Percentiles rank a stretch among this genome's conserved stretches.
These are phyloP conservation scores for Penstemon barbatus DNA, from an alignment of 257 asterid species.

Conservation along the genomic window DNA sequence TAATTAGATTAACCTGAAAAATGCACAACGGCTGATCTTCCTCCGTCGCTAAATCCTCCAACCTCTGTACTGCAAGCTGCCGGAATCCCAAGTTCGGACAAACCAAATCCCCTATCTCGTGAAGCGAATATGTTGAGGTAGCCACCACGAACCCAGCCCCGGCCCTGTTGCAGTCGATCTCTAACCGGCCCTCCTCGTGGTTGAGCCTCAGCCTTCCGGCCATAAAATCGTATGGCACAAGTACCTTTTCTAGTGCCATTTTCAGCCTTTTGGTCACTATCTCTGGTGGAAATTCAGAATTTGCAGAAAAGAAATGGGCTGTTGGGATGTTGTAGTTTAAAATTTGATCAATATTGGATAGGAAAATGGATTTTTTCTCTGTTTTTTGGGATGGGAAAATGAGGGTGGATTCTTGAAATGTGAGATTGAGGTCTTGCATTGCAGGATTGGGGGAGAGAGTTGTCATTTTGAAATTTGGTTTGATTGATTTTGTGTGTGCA, in stretches of 20 bases:
- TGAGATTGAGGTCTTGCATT: conserved; percentile 61
- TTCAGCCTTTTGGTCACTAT: conserved; percentile 37
- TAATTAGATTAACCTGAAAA: conserved; percentile 39
- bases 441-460: conserved; percentile 33
- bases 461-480: conserved; percentile 42
- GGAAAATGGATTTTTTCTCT: conserved; percentile 39
- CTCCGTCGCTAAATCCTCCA: conserved; percentile 31
- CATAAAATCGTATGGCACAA: conserved; percentile 57
- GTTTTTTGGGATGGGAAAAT: conserved; percentile 44
- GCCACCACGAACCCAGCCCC: conserved; percentile 55
- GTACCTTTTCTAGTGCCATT: conserved; percentile 41
- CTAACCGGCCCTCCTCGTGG: conserved; percentile 38
- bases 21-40: conserved; percentile 51
- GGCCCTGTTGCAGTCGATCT: conserved; percentile 48
- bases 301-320: conserved; percentile 50
- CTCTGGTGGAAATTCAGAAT: conserved; percentile 49
- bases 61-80: conserved; percentile 38
- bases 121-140: conserved; percentile 41
- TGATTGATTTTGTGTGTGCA: neutral
- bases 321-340: conserved; percentile 65
- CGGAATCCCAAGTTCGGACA: conserved; percentile 54
- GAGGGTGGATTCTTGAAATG: conserved; percentile 48
- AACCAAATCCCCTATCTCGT: conserved; percentile 51
- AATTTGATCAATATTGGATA: conserved; percentile 65
- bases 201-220: conserved; percentile 61